These are phyloP conservation scores for Eucalyptus erythrocorys DNA, from an alignment of 345 rosid species.

Conservation along the genomic window DNA sequence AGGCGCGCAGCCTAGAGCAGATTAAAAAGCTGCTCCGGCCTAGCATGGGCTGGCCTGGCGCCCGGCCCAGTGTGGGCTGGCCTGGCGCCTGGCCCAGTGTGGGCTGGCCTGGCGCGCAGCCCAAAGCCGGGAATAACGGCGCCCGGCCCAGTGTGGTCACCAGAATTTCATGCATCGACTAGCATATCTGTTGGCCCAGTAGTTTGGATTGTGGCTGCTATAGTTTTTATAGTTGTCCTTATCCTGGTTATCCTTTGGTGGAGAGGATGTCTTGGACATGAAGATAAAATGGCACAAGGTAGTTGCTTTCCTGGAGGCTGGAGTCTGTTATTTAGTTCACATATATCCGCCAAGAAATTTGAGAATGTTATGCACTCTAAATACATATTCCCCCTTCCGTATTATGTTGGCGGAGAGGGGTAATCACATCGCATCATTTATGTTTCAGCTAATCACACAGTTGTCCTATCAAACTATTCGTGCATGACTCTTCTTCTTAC, in stretches of 20 bases:
- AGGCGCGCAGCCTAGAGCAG: too few relatives aligned
- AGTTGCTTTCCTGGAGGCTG: background rate
- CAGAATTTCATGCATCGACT: too few relatives aligned
- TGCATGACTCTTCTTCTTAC: background rate
- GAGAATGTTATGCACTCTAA: background rate
- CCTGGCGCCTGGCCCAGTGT: too few relatives aligned
- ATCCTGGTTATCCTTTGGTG: conserved; percentile 36
- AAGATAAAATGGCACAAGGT: conserved; percentile 25
- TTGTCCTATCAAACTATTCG: background rate
- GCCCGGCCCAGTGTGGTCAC: too few relatives aligned
- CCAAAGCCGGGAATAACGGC: too few relatives aligned
- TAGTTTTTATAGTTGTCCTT: conserved; percentile 6
- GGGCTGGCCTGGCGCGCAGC: too few relatives aligned
- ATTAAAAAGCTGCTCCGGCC: too few relatives aligned
- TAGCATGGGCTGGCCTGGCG: rapidly evolving
- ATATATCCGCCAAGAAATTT: background rate
- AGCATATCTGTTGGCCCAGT: background rate
- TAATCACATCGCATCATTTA: background rate
- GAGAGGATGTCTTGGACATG: conserved; percentile 25
- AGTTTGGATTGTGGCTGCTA: conserved; percentile 15
- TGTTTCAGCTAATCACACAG: background rate
- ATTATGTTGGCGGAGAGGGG: background rate
- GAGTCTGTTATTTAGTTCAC: background rate
- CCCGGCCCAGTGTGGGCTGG: too few relatives aligned
- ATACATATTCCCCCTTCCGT: background rate